phyloP scores from a whole-genome alignment of 768 basidiomycete species.

The Suillus tomentosus region DNA sequence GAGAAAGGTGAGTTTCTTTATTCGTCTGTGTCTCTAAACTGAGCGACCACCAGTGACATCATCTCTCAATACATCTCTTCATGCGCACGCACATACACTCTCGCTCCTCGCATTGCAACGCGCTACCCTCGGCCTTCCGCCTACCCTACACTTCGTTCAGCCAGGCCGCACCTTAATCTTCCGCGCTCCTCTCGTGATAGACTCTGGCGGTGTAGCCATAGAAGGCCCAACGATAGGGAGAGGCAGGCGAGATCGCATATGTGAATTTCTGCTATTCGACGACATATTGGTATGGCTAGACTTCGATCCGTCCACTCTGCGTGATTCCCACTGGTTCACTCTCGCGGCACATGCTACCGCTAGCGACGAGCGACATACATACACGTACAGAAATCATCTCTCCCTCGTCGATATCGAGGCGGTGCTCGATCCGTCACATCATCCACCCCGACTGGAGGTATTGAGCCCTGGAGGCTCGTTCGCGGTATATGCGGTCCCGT shows the following conservation, averaged over 20 bases:
- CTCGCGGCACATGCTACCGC: background rate
- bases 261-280: conserved; percentile 7
- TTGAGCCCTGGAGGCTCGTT: conserved; percentile 79
- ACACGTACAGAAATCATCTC: conserved; percentile 70
- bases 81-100: conserved; percentile 76
- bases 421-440: conserved; percentile 44
- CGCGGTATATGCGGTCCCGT: conserved; percentile 67
- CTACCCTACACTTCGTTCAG: conserved; percentile 72
- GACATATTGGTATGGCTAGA: conserved; percentile 5
- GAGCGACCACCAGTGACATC: conserved; percentile 56
- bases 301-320: background rate
- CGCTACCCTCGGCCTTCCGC: conserved; percentile 72
- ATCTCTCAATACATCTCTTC: conserved; percentile 78
- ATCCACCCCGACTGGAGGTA: conserved; percentile 55
- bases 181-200: conserved; percentile 2
- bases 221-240: conserved; percentile 1
- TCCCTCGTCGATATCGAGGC: conserved; percentile 79
- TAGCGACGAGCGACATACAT: conserved; percentile 28
- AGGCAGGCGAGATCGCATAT: conserved; percentile 5
- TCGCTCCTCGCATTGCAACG: conserved; percentile 78
- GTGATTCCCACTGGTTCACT: conserved; percentile 5
- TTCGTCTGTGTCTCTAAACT: conserved; percentile 5
- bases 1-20: conserved; percentile 63
- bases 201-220: conserved; percentile 5
- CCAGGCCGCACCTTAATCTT: conserved; percentile 77